Base-by-base conservation (phyloP, 176 grass and related monocot genomes). In the Saccharum officinarum region DNA sequence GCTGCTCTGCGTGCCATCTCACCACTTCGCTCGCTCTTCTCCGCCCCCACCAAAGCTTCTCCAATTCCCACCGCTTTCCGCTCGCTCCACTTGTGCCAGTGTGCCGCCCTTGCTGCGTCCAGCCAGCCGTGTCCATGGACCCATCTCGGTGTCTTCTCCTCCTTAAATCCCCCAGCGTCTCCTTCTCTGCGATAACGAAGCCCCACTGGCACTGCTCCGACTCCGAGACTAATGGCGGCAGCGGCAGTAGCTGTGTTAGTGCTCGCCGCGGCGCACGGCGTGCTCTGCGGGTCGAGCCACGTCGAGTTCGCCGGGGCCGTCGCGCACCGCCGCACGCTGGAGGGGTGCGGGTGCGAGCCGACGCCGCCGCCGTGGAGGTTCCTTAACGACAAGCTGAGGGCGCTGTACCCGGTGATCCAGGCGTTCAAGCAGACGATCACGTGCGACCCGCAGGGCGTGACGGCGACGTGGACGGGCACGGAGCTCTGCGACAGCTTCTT, bases 351-450 rank as follows among this genome's bases (percentile, higher is more conserved):
- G 31, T 85, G 83, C 64, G 15, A 4, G 0, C 87, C 87, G 5
- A 1, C 36, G 34, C 82, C 86, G 18, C 1, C 15, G 20, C 75
- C 90, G 13, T 34, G 30, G 14, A 3, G 57, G 0, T 97, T 94
- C 83, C 5, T 10, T 9, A 97, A 94, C 88, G 0, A 12, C 8
- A 92, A 87, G 82, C 68, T 83, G 41, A 41, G 1, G 39, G 22
- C 4, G 10, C 88, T 93, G 67, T 92, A 89, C 85, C 62, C 61
- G 52, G 88, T 94, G 75, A 97, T 97, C 88, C 86, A 97, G 68
- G 49, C 45, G 26, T 97, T 97, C 92, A 97, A 94, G 86, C 0
- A 2, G 23, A 92, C 64, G n/a, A 83, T 97, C 89, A 94, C 90
- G n/a, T 73, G n/a, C 25, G 86, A 94, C 78, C 90, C 90, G 2